Percentiles rank a stretch among this genome's conserved stretches.
Evolutionary conservation across 2,329 filamentous ascomycete species (phyloP).

Genomic region (Venturiaceae sp.): DNA sequence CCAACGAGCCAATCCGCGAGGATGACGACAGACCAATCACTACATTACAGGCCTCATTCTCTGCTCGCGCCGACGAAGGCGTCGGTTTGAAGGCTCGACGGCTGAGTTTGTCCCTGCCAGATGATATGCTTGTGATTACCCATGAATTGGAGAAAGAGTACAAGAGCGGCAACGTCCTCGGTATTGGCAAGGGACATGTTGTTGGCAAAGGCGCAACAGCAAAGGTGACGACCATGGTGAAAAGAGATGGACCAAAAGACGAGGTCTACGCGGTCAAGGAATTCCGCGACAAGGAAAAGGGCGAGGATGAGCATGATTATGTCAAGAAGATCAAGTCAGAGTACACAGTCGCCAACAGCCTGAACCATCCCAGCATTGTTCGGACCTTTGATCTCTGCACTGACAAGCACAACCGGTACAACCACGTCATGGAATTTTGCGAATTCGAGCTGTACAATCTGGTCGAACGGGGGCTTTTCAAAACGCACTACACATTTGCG

Average conservation of each 20-base stretch:
- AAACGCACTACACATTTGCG: slow-evolving; percentile 47
- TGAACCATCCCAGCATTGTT: slow-evolving; percentile 81
- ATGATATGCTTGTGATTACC: slow-evolving; percentile 64
- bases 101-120: slow-evolving; percentile 62
- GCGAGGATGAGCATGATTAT: slow-evolving; percentile 66
- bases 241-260: slow-evolving; percentile 49
- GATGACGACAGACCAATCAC: background rate
- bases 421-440: slow-evolving; percentile 92
- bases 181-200: slow-evolving; percentile 63
- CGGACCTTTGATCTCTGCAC: slow-evolving; percentile 67
- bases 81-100: slow-evolving; percentile 71
- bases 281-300: slow-evolving; percentile 62
- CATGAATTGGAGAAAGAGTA: slow-evolving; percentile 61
- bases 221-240: slow-evolving; percentile 70
- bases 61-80: slow-evolving; percentile 56
- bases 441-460: slow-evolving; percentile 70
- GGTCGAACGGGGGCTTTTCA: slow-evolving; percentile 47
- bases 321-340: slow-evolving; percentile 87
- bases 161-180: slow-evolving; percentile 54
- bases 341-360: slow-evolving; percentile 75
- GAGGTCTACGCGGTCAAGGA: slow-evolving; percentile 81
- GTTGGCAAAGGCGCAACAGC: slow-evolving; percentile 77
- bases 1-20: background rate
- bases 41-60: slow-evolving; percentile 15
- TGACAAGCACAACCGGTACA: slow-evolving; percentile 63